Evolutionary conservation across 1,284 basidiomycete genomes (phyloP).

Genomic region (Ceratobasidium sp.): DNA sequence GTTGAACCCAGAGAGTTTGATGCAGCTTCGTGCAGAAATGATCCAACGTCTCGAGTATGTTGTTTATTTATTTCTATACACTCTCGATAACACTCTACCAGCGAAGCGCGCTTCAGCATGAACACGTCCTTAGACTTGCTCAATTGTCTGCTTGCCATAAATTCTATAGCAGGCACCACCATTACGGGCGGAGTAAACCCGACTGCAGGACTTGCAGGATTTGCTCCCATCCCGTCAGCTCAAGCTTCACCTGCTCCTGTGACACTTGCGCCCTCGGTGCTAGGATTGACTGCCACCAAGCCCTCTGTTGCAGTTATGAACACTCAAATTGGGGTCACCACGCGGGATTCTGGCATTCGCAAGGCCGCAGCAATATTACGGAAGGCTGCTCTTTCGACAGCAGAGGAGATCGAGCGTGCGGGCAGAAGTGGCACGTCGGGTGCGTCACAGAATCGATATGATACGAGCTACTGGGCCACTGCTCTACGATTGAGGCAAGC

Average conservation of each 20-base stretch:
- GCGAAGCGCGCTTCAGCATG: conserved; percentile 32
- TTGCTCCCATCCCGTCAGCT: background rate
- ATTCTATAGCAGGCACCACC: conserved; percentile 1
- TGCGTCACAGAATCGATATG: conserved; percentile 7
- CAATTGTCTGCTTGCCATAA: conserved; percentile 35
- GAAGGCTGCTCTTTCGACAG: conserved; percentile 21
- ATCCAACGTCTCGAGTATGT: conserved; percentile 26
- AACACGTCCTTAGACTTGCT: conserved; percentile 29
- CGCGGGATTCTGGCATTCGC: conserved; percentile 30
- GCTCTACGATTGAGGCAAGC: conserved; percentile 30
- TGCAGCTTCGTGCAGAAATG: conserved; percentile 29
- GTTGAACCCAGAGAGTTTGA: conserved; percentile 30
- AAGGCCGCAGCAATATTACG: conserved; percentile 32
- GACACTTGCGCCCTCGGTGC: conserved; percentile 25
- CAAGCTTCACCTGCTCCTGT: conserved; percentile 29
- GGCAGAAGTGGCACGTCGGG: conserved; percentile 12
- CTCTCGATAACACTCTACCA: background rate
- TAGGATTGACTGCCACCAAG: background rate
- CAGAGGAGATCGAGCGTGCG: conserved; percentile 35
- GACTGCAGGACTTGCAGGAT: conserved; percentile 25
- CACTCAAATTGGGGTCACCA: conserved; percentile 32
- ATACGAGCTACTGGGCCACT: conserved; percentile 32
- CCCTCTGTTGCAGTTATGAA: conserved; percentile 35
- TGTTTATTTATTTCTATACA: background rate
- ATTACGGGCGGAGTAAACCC: background rate